Conservation (phyloP, 2,329 filamentous ascomycete genomes). For the Knufia fluminis region DNA sequence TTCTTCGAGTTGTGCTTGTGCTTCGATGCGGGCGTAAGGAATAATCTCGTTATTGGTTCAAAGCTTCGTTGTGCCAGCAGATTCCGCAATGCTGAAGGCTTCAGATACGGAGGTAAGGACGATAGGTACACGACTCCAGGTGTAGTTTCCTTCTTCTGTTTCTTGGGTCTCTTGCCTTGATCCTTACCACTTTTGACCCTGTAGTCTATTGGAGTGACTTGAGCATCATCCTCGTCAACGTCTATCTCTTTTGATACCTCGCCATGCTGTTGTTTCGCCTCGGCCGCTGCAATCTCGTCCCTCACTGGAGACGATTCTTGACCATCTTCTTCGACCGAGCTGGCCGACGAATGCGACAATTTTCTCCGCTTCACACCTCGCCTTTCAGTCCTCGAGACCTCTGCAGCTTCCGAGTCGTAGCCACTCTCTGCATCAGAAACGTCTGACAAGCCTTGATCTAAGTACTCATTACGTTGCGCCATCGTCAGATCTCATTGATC, state of each 20-base stretch:
- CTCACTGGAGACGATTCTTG: not conserved
- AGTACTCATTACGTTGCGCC: constrained; percentile 28
- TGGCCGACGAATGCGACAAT: constrained; percentile 18
- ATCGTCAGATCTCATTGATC: too few relatives aligned
- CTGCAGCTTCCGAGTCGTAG: constrained; percentile 38
- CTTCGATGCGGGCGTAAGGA: constrained; percentile 32
- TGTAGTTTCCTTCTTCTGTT: constrained; percentile 27
- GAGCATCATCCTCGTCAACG: constrained; percentile 41
- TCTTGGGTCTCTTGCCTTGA: constrained; percentile 7
- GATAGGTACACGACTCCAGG: constrained; percentile 37
- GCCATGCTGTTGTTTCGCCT: not conserved
- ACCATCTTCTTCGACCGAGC: constrained; percentile 27
- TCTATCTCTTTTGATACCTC: constrained; percentile 27
- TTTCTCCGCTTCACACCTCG: constrained; percentile 19
- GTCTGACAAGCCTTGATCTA: constrained; percentile 31
- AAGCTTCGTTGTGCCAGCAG: constrained; percentile 35
- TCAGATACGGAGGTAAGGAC: constrained; percentile 39
- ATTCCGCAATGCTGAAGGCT: constrained; percentile 37
- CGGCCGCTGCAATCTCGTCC: constrained; percentile 16
- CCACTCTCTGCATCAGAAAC: constrained; percentile 32
- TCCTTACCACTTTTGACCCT: not conserved
- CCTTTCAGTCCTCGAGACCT: constrained; percentile 29
- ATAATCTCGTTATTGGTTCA: constrained; percentile 34
- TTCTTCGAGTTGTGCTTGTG: constrained; percentile 26
- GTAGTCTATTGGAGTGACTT: constrained; percentile 1